Percentiles rank a stretch among this genome's conserved stretches.
These are phyloP conservation scores for Vinca minor DNA, from an alignment of 257 asterid genomes.

Conservation along the genomic window DNA sequence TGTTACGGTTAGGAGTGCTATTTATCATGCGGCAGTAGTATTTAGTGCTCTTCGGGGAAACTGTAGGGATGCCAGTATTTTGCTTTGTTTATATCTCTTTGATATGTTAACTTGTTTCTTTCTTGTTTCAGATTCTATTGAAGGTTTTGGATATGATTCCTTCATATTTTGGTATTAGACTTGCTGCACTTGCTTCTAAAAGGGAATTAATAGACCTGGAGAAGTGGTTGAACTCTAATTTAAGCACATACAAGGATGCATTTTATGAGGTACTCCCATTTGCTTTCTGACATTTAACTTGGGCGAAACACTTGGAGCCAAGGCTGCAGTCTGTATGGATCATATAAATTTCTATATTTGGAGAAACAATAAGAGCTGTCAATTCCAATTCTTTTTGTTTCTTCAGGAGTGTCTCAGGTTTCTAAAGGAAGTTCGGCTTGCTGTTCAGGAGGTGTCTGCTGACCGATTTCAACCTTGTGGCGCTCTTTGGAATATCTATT, in stretches of 20 bases:
- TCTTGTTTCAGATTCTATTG: constrained; percentile 52
- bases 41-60: background rate
- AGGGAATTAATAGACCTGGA: constrained; percentile 79
- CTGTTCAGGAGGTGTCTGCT: constrained; percentile 50
- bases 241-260: constrained; percentile 49
- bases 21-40: background rate
- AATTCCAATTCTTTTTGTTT: constrained; percentile 15
- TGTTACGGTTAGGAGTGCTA: background rate
- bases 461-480: constrained; percentile 50
- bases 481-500: constrained; percentile 44
- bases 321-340: constrained; percentile 3
- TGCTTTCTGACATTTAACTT: background rate
- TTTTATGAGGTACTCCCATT: constrained; percentile 57
- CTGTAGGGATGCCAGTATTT: background rate
- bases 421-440: constrained; percentile 62
- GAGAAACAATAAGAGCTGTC: background rate
- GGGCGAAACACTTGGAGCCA: background rate
- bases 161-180: constrained; percentile 56
- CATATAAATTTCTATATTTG: background rate
- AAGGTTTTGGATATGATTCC: constrained; percentile 70
- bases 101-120: constrained; percentile 16
- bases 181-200: constrained; percentile 79
- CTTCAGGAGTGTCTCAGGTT: constrained; percentile 83
- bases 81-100: background rate
- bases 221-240: constrained; percentile 61